Base-by-base conservation (phyloP, 2,329 filamentous ascomycete genomes). In the Trichoderma sp. region DNA sequence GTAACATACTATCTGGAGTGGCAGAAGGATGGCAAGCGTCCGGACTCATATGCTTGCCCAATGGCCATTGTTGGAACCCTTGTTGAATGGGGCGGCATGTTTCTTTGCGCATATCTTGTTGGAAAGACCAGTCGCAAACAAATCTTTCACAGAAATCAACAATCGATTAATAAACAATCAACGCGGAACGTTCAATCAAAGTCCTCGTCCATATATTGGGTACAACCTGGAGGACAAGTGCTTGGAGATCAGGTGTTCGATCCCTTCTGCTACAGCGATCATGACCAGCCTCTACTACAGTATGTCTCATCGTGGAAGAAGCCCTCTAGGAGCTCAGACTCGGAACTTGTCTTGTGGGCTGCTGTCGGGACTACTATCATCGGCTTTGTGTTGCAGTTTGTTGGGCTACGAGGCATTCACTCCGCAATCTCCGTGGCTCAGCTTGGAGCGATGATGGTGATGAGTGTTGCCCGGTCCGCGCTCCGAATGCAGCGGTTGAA, bases 371-470 rank as follows among this genome's bases (percentile, higher is more conserved):
- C 24, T 4, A 55, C 52, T 16, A 16, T 27, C 11, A 4, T 19
- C 3, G 61, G 61, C 33, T 64, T 64, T 11, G 61, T 40, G 2
- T 3, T 64, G 4, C 61, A 64, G 13, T 64, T 64, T 11, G 61
- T 64, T 4, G 61, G 61, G 1, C 3, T 64, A 16, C 49, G 61
- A 1, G 61, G 21, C 1, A 40, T 64, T 0, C 61, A 64, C 27
- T 64, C 61, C 3, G 13, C 52, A 1, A 11, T 64, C 4, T 43
- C 61, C 16, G 21, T 64, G 0, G 16, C 27, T 1, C 61, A 64
- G 1, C 61, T 64, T 29, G 61, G 21, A 21, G 33, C 27, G 10
- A 64, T 4, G 5, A 11, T 64, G 5, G 10, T 43, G 10, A 55
- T 64, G 61, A 64, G 61, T 2, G 4, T 27, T 4, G 11, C 7